These are phyloP conservation scores for Sporothrix variecibatus DNA, from an alignment of 2,329 filamentous ascomycete species.

Conservation along the genomic window DNA sequence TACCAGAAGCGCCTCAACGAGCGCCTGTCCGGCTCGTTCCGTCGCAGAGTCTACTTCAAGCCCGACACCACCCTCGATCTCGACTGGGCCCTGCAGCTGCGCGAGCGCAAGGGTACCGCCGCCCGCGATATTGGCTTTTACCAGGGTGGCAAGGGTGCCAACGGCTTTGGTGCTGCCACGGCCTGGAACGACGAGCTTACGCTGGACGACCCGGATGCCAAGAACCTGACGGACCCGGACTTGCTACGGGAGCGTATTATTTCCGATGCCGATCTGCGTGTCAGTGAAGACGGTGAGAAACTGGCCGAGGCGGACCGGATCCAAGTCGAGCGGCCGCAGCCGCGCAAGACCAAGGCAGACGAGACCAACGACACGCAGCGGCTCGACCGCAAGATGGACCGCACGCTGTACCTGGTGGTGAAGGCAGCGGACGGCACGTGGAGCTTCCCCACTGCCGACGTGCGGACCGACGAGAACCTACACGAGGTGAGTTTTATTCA, in stretches of 20 bases:
- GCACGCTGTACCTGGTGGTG: slow-evolving; percentile 86
- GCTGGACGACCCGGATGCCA: slow-evolving; percentile 68
- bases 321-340: slow-evolving; percentile 68
- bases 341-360: slow-evolving; percentile 74
- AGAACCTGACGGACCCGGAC: slow-evolving; percentile 50
- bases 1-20: slow-evolving; percentile 98
- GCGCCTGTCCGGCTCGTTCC: slow-evolving; percentile 83
- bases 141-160: slow-evolving; percentile 48
- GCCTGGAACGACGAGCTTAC: slow-evolving; percentile 92
- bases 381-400: slow-evolving; percentile 66
- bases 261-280: slow-evolving; percentile 69
- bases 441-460: slow-evolving; percentile 75
- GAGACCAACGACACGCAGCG: slow-evolving; percentile 70
- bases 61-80: slow-evolving; percentile 78
- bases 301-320: slow-evolving; percentile 61
- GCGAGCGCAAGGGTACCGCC: slow-evolving; percentile 70
- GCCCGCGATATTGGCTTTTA: slow-evolving; percentile 86
- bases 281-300: slow-evolving; percentile 62
- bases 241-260: slow-evolving; percentile 69
- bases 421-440: slow-evolving; percentile 70
- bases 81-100: slow-evolving; percentile 87
- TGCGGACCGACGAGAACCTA: slow-evolving; percentile 73
- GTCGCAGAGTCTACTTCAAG: slow-evolving; percentile 93
- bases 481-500: slow-evolving; percentile 63
- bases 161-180: slow-evolving; percentile 45